These are phyloP conservation scores for Pichia sp. DNA, from an alignment of 1,139 yeast genomes.

Conservation along the genomic window DNA sequence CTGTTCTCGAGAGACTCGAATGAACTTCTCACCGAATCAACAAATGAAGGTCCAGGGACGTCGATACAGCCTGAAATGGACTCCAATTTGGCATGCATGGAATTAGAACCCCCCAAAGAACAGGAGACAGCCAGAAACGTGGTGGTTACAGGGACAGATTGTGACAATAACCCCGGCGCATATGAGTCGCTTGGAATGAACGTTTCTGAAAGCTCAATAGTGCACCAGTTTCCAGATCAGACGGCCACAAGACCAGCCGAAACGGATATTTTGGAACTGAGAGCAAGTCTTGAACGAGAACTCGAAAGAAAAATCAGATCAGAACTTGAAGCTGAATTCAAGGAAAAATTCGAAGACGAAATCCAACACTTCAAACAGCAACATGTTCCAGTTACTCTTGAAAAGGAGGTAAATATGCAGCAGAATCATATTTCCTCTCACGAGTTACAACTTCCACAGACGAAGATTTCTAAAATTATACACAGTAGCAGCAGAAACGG, in stretches of 20 bases:
- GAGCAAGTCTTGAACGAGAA: not conserved
- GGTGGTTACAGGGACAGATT: not conserved
- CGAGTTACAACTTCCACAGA: slow-evolving; percentile 1
- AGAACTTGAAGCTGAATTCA: slow-evolving; percentile 8
- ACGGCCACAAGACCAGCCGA: not conserved
- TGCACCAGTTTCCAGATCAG: not conserved
- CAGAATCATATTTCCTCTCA: not conserved
- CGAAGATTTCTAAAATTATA: slow-evolving; percentile 2
- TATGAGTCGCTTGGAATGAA: not conserved
- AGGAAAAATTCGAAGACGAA: slow-evolving; percentile 1
- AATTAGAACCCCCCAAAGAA: not conserved
- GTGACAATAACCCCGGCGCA: not conserved
- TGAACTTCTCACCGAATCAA: too few relatives aligned
- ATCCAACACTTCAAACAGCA: not conserved
- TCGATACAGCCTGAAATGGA: too few relatives aligned
- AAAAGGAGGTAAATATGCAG: not conserved
- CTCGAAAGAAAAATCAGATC: slow-evolving; percentile 6
- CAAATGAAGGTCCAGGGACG: too few relatives aligned
- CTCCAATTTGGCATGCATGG: too few relatives aligned
- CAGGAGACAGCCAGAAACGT: not conserved
- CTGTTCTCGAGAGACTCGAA: too few relatives aligned
- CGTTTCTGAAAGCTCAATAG: not conserved
- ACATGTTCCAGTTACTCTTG: not conserved
- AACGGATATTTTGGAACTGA: not conserved
- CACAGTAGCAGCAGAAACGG: too few relatives aligned